A percentile compares a stretch with the other conserved stretches of the same genome.
phyloP scores from a whole-genome alignment of 768 basidiomycete genomes.

The Boletus rubropictus region DNA sequence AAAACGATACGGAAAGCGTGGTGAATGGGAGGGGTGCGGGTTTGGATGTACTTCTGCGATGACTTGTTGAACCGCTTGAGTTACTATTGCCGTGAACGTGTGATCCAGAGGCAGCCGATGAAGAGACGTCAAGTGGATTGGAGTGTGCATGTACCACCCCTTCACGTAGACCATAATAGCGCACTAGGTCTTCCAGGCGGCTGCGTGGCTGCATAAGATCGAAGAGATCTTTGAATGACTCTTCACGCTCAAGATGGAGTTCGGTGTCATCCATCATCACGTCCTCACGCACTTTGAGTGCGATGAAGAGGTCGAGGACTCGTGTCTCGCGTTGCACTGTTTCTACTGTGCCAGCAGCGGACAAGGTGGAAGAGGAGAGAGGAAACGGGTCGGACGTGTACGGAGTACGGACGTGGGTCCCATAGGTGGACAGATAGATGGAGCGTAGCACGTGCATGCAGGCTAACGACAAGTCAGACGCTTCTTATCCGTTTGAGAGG shows the following conservation, averaged over 20 bases:
- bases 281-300: constrained; percentile 75
- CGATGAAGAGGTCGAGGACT: constrained; percentile 73
- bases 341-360: constrained; percentile 29
- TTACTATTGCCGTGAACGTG: neutral
- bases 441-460: constrained; percentile 80
- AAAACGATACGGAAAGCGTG: constrained; percentile 37
- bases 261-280: constrained; percentile 68
- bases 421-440: constrained; percentile 64
- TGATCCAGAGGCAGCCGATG: constrained; percentile 2
- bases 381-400: constrained; percentile 82
- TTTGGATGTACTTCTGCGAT: neutral
- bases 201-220: constrained; percentile 69
- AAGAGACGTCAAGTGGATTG: neutral
- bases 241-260: constrained; percentile 70
- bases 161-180: constrained; percentile 36
- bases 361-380: constrained; percentile 29
- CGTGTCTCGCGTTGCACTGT: constrained; percentile 66
- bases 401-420: constrained; percentile 53
- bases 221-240: constrained; percentile 75
- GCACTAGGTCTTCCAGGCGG: constrained; percentile 70
- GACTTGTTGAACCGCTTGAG: constrained; percentile 4
- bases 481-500: neutral
- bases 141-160: constrained; percentile 27
- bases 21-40: constrained; percentile 30
- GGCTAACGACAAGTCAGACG: constrained; percentile 34